Percentiles rank a stretch among this genome's conserved stretches.
Conservation (phyloP, 1,139 yeast species). For the Pneumocystis wakefieldiae region DNA sequence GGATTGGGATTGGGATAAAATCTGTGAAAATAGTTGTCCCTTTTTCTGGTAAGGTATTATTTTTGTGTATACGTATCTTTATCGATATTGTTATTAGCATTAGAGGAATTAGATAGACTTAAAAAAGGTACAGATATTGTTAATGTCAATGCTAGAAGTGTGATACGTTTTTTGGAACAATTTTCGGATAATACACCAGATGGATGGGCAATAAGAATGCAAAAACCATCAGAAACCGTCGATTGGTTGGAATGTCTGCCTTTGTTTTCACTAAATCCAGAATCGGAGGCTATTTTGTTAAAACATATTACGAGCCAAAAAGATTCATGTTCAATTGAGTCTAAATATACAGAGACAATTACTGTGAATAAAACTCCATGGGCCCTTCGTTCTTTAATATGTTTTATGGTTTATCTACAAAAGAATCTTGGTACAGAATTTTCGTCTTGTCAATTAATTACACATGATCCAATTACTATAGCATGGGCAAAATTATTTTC, state of each 20-base stretch:
- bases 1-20: too few relatives aligned
- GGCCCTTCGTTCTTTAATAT: neutral
- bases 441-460: neutral
- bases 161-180: neutral
- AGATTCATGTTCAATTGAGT: neutral
- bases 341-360: neutral
- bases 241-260: neutral
- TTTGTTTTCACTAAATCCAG: too few relatives aligned
- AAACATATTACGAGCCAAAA: too few relatives aligned
- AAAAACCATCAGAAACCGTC: neutral
- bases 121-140: neutral
- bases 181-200: neutral
- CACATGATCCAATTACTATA: neutral
- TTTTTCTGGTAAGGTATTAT: neutral
- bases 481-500: neutral
- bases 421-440: neutral
- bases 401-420: neutral
- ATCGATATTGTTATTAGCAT: neutral
- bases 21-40: neutral
- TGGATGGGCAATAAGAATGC: neutral
- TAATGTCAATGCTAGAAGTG: neutral
- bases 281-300: too few relatives aligned
- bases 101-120: neutral
- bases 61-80: neutral
- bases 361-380: neutral